Base-by-base conservation (phyloP, 148 eudicot species). In the Chenopodium formosanum region DNA sequence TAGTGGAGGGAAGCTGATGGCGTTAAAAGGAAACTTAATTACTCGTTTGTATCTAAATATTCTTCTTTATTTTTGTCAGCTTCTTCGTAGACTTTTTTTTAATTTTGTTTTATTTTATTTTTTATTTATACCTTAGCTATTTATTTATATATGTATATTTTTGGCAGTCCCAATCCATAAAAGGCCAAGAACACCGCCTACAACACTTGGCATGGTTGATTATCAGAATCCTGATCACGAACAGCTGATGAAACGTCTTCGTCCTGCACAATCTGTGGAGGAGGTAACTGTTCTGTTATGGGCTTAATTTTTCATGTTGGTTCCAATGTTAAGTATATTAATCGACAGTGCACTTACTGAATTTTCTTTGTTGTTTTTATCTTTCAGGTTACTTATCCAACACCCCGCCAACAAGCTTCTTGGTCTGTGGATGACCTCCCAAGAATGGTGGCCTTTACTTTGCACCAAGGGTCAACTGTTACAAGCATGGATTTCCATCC, bases 401-500 rank as follows among this genome's bases (percentile, higher is more conserved):
- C 90, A 70, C 79, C 86, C 34, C 95, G 96, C 50, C 92, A 90
- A 78, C 93, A 89, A 82, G 80, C 88, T 72, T 81, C 89, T 64
- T 91, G 91, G 93, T 91, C 97, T 14, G 20, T 89, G 77, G 94
- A 93, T 78, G 97, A 93, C 86, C 88, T 94, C 82, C 98, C 98
- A 17, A 91, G 95, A 92, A 88, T 82, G 2, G 97, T 95, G 78
- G 97, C 94, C 80, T 87, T 90, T 85, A 87, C 90, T 76, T 62
- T 95, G 86, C 90, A 88, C 84, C 97, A 90, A 83, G 97, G 95
- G 78, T 91, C 95, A 66, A 22, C 84, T 62, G 91, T 95, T 66
- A 89, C 90, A 44, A 95, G 97, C 98, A 83, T 95, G 95, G 95
- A 95, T 79, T 95, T 93, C 80, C 98, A 95, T 83, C 98, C 98